These are phyloP conservation scores for Dryas drummondii DNA, from an alignment of 306 rosid genomes.

Conservation along the genomic window DNA sequence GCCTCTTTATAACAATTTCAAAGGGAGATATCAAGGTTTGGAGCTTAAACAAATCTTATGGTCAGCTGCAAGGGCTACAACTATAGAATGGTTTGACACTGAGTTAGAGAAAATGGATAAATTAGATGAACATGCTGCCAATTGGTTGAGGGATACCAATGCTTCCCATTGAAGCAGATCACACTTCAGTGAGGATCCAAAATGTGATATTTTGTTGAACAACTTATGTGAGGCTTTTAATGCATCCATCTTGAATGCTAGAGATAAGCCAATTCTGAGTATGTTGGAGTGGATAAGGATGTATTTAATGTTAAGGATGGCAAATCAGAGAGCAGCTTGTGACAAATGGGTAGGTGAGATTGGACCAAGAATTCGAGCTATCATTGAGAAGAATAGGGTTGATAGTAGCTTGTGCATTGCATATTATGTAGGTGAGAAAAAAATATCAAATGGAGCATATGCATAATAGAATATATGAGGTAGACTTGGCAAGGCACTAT, in stretches of 20 bases:
- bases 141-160: background rate
- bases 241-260: background rate
- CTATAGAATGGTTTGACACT: background rate
- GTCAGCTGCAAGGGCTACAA: background rate
- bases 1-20: background rate
- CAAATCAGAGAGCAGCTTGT: background rate
- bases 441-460: background rate
- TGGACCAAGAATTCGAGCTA: background rate
- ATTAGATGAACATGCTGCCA: background rate
- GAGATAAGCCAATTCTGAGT: background rate
- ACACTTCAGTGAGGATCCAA: background rate
- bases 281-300: background rate
- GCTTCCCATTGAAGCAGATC: background rate
- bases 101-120: background rate
- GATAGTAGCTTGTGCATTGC: background rate
- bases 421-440: background rate
- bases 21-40: background rate
- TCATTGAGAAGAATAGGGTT: background rate
- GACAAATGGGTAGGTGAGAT: background rate
- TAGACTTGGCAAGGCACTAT: background rate
- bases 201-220: background rate
- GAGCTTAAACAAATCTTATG: background rate
- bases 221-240: background rate
- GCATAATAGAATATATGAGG: background rate
- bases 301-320: background rate